Base-by-base conservation (phyloP, 805 yeast genomes). In the Ogataea degrootiae region DNA sequence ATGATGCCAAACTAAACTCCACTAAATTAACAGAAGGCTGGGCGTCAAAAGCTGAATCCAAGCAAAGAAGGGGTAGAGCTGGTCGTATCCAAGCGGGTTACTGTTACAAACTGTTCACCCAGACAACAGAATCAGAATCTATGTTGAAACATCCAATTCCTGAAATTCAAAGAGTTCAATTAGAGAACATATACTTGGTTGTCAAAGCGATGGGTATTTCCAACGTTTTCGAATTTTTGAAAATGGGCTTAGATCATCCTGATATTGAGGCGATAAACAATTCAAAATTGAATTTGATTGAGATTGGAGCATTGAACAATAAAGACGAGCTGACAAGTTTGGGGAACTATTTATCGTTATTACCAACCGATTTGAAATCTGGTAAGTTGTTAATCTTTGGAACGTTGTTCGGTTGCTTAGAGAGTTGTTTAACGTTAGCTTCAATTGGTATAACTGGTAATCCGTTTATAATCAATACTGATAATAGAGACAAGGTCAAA, bases 21-120 rank as follows among this genome's bases (percentile, higher is more conserved):
- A 82, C 94, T 0, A 78, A 78, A 45, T 72, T 92, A 41, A 72
- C 81, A 5, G 97, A 92, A 57, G 73, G 75, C 4, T 92, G 96
- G 89, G 88, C 89, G 21, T 91, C 98, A 0, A 79, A 78, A 52
- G 97, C 98, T 0, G 96, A 95, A 59, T 83, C 83, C 21, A 77
- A 81, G 21, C 99, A 92, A 66, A 78, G 99, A 69, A 75, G 96
- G 64, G 99, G 99, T 63, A 86, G 99, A 72, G 92, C 97, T n/a
- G 99, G 99, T 53, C 91, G 99, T 77, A 89, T 92, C 12, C 78
- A 83, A 34, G 73, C 73, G 23, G 99, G 99, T 48, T 70, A 72
- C 14, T 90, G 97, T 52, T 92, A 81, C 66, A 90, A 87, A 60
- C 61, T 92, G 41, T 92, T 79, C 65, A 84, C 97, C 1, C 68